Base-by-base conservation (phyloP, 495 filamentous ascomycete species). In the Hyphodiscus hymeniophilus region DNA sequence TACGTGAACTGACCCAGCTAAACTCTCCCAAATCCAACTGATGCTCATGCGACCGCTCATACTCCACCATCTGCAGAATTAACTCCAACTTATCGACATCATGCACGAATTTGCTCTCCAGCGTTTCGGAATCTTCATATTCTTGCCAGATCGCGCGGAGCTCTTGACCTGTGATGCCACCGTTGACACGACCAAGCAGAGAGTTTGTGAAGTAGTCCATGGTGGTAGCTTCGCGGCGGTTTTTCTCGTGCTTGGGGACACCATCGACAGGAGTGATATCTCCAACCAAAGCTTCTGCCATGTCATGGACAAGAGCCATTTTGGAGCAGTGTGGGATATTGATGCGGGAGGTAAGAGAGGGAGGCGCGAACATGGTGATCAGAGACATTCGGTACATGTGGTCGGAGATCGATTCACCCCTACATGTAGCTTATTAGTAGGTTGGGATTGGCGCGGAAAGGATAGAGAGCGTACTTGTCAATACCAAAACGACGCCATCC, bases 341-440 rank as follows among this genome's bases (percentile, higher is more conserved):
- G 56, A 98, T 64, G 23, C 68, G 70, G 10, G 74, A 60, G 8
- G 81, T 69, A 10, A 94, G 76, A 12, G 87, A 71, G 0, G 82
- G 68, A 15, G 92, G 94, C n/a, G 87, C 89, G 43, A 97, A 75
- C 80, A 98, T 85, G 28, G 86, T 87, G 68, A 97, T 87, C 59
- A 98, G 79, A 40, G 90, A 88, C 92, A 98, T 98, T 60, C 92
- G 87, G 67, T 98, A 97, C 92, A 98, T 98, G 72, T 98, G 92
- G 67, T 98, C 92, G 21, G 88, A 76, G 63, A 98, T 95, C 0
- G 86, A 92, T 66, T 98, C 92, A 50, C 73, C 73, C 18, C 58
- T 60, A 16, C 10, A 13, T 65, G 68, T 11, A 23, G 12, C 22
- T 24, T 38, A 7, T 51, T 35, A 8, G 8, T 10, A 18, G 35